A percentile compares a stretch with the other conserved stretches of the same genome.
Conservation (phyloP, 1,284 basidiomycete genomes). For the Albatrellus sp. region DNA sequence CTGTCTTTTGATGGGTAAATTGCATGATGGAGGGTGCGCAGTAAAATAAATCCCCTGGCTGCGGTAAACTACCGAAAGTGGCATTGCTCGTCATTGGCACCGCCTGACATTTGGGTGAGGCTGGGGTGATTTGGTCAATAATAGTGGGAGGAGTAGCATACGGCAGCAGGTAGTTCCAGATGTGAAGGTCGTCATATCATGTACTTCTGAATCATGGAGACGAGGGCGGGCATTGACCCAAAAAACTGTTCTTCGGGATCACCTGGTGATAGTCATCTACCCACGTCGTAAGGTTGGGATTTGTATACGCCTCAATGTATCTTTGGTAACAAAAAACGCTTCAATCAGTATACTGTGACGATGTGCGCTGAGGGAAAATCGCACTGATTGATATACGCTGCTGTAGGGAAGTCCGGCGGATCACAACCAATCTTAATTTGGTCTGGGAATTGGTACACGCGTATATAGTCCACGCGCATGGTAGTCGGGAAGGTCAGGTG, state of each 20-base stretch:
- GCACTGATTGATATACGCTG: slow-evolving; percentile 59
- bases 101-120: too few relatives aligned
- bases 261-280: slow-evolving; percentile 42
- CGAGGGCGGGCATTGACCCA: slow-evolving; percentile 29
- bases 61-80: too few relatives aligned
- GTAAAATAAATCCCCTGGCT: too few relatives aligned
- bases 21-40: too few relatives aligned
- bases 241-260: slow-evolving; percentile 45
- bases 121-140: too few relatives aligned
- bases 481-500: slow-evolving; percentile 57
- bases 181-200: too few relatives aligned
- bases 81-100: too few relatives aligned
- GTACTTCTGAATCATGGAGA: too few relatives aligned
- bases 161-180: too few relatives aligned
- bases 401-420: slow-evolving; percentile 67
- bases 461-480: slow-evolving; percentile 75
- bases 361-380: slow-evolving; percentile 13
- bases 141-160: too few relatives aligned
- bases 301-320: slow-evolving; percentile 25
- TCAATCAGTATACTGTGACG: not conserved
- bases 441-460: slow-evolving; percentile 67
- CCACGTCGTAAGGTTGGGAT: slow-evolving; percentile 26
- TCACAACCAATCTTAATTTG: slow-evolving; percentile 74
- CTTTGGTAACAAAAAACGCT: slow-evolving; percentile 9
- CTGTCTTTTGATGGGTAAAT: too few relatives aligned